A percentile compares a stretch with the other conserved stretches of the same genome.
Conservation (phyloP, 2,329 filamentous ascomycete species). For the Neopestalotiopsis rosae region DNA sequence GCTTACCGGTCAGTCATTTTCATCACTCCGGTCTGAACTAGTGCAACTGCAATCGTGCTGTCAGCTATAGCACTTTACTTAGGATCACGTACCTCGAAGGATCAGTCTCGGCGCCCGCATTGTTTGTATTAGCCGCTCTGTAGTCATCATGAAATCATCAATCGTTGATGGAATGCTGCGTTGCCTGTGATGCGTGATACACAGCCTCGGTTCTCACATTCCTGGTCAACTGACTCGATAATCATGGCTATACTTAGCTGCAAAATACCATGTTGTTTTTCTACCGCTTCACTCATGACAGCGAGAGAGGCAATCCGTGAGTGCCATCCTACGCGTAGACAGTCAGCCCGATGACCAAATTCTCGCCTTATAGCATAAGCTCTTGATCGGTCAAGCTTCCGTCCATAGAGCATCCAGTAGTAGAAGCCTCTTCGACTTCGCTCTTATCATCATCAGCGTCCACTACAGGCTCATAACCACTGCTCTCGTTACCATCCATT, state of each 20-base stretch:
- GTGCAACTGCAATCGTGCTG: not conserved
- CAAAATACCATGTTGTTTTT: not conserved
- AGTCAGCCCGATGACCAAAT: not conserved
- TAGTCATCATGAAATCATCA: conserved; percentile 1
- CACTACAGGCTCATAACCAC: not conserved
- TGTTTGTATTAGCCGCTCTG: not conserved
- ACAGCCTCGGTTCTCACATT: not conserved
- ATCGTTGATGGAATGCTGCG: not conserved
- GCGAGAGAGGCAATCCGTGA: not conserved
- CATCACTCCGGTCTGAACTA: not conserved
- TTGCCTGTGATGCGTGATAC: not conserved
- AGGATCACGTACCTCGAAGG: not conserved
- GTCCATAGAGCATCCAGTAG: not conserved
- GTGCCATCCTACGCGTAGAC: not conserved
- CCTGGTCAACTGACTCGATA: not conserved
- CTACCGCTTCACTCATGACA: not conserved
- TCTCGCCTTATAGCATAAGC: not conserved
- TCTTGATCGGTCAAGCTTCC: not conserved
- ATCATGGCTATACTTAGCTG: not conserved
- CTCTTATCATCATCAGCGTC: not conserved
- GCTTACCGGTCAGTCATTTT: not conserved
- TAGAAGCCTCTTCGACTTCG: not conserved
- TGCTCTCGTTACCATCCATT: conserved; percentile 70
- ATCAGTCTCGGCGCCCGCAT: not conserved
- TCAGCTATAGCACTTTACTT: not conserved